Conservation (phyloP, 768 basidiomycete species). For the Termitomyces sp. region DNA sequence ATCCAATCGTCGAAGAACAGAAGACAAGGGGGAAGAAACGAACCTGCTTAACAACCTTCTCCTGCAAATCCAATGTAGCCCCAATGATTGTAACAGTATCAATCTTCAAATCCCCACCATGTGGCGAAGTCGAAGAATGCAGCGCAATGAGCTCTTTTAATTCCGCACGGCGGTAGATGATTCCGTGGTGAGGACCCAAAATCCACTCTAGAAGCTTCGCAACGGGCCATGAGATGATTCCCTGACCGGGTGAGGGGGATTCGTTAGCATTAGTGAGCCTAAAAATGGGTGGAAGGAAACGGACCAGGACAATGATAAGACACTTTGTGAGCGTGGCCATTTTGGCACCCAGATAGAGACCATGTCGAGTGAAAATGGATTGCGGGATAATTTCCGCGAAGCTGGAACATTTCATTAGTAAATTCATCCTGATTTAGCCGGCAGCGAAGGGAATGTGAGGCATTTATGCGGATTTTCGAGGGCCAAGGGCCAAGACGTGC, state of each 20-base stretch:
- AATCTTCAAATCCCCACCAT: constrained; percentile 79
- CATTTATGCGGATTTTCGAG: not conserved
- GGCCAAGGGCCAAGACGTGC: not conserved
- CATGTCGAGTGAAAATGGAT: constrained; percentile 87
- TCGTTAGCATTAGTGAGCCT: not conserved
- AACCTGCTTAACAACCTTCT: constrained; percentile 73
- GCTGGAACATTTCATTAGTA: constrained; percentile 27
- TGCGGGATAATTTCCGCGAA: constrained; percentile 93
- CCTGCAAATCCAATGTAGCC: constrained; percentile 83
- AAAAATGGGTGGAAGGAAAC: constrained; percentile 12
- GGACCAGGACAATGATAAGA: constrained; percentile 66
- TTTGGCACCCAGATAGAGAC: constrained; percentile 82
- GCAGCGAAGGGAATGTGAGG: not conserved
- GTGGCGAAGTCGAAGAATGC: constrained; percentile 67
- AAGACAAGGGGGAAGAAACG: not conserved
- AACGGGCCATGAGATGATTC: constrained; percentile 77
- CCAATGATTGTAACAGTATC: constrained; percentile 91
- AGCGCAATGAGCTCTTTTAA: constrained; percentile 89
- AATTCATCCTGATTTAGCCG: not conserved
- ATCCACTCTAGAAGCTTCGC: constrained; percentile 76
- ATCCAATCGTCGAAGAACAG: not conserved
- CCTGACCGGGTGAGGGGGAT: constrained; percentile 30
- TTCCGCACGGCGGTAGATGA: constrained; percentile 83
- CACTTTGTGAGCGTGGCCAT: constrained; percentile 63
- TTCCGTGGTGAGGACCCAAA: constrained; percentile 83